phyloP scores from a whole-genome alignment of 31 red algal genomes.

The Asparagopsis taxiformis region DNA sequence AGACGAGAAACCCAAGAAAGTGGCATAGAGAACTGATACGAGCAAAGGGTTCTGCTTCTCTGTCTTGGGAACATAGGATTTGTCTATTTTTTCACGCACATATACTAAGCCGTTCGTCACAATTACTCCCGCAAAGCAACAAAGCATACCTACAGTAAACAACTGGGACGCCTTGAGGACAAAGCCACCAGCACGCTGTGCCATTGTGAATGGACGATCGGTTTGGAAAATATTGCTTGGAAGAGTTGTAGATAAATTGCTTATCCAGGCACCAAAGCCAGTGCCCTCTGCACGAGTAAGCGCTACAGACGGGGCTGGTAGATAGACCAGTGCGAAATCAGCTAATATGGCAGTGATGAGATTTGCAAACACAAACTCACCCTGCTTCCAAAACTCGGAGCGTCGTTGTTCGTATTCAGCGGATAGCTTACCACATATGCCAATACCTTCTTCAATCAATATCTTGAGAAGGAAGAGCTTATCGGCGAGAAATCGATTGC shows the following conservation, averaged over 20 bases:
- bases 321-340: constrained; percentile 93
- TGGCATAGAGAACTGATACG: constrained; percentile 77
- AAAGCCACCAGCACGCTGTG: constrained; percentile 57
- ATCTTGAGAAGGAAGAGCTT: constrained; percentile 92
- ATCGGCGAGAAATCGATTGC: constrained; percentile 90
- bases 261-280: constrained; percentile 53
- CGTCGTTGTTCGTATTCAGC: constrained; percentile 91
- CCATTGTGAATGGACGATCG: constrained; percentile 79
- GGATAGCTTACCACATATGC: constrained; percentile 85
- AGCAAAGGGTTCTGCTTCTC: constrained; percentile 45
- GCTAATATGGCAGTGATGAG: constrained; percentile 87
- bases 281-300: constrained; percentile 20
- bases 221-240: constrained; percentile 91
- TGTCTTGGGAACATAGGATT: constrained; percentile 42
- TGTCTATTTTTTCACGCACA: constrained; percentile 48
- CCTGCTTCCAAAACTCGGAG: constrained; percentile 72
- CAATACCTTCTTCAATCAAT: constrained; percentile 89
- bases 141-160: constrained; percentile 72
- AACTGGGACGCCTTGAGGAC: constrained; percentile 78
- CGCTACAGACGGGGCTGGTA: constrained; percentile 82
- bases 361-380: constrained; percentile 96
- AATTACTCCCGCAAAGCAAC: constrained; percentile 61
- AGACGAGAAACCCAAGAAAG: constrained; percentile 73
- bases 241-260: constrained; percentile 31
- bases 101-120: constrained; percentile 69